Evolutionary conservation across 192 early-diverging fungal genomes (phyloP).

Genomic region (Coemansia sp.): DNA sequence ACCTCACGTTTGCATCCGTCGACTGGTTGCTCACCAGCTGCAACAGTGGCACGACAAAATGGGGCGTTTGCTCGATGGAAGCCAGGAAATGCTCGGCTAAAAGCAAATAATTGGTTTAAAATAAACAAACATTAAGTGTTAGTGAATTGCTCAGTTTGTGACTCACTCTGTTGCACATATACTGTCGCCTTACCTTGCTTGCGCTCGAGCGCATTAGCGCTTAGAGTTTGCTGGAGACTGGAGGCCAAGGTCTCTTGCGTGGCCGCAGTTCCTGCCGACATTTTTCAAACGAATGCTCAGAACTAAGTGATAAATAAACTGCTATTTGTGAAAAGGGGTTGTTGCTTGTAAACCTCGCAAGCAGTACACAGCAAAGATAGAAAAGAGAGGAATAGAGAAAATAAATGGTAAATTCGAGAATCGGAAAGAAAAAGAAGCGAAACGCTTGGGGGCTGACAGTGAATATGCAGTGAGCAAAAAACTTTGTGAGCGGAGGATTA

Average conservation of each 20-base stretch:
- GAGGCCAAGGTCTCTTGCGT: conserved; percentile 40
- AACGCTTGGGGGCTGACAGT: neutral
- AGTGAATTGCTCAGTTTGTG: conserved; percentile 29
- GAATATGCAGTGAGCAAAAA: neutral
- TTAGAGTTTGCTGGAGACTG: conserved; percentile 57
- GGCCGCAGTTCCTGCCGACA: conserved; percentile 14
- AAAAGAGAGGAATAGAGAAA: neutral
- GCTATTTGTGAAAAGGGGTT: neutral
- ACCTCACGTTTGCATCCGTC: conserved; percentile 67
- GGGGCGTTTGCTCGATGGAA: conserved; percentile 61
- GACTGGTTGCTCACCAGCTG: conserved; percentile 70
- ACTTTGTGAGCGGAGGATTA: too few species aligned
- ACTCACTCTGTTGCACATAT: neutral
- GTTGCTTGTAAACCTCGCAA: conserved; percentile 8
- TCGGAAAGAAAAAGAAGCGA: conserved; percentile 8
- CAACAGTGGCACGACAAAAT: conserved; percentile 75
- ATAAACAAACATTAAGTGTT: conserved; percentile 22
- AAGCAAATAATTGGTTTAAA: neutral
- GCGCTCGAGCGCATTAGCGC: conserved; percentile 50
- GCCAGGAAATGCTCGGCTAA: conserved; percentile 65
- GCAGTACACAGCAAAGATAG: neutral
- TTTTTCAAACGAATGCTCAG: conserved; percentile 15
- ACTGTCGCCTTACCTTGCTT: conserved; percentile 38
- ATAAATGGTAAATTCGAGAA: neutral
- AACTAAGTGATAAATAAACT: conserved; percentile 13